phyloP scores from a whole-genome alignment of 768 basidiomycete species.

The Tylopilus sp. region DNA sequence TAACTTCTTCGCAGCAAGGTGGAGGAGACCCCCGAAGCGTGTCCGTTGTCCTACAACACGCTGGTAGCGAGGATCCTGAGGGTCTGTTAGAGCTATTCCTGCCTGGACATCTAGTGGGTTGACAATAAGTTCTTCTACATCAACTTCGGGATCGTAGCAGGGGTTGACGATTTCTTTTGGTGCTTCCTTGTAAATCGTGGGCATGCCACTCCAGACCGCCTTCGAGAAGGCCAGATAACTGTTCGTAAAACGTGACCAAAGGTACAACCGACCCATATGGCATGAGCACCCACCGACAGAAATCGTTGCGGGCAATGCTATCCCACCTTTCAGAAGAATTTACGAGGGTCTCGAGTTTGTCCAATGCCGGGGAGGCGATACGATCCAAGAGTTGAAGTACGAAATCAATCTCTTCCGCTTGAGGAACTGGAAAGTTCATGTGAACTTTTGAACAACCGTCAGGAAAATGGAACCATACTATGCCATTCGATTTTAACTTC shows the following conservation, averaged over 20 bases:
- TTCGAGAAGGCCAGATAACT: conserved; percentile 69
- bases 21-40: conserved; percentile 65
- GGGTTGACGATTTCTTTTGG: conserved; percentile 54
- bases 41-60: conserved; percentile 52
- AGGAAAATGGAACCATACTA: conserved; percentile 36
- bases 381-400: conserved; percentile 72
- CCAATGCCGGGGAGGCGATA: conserved; percentile 63
- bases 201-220: conserved; percentile 74
- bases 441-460: conserved; percentile 11
- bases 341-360: conserved; percentile 63
- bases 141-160: conserved; percentile 57
- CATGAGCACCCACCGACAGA: conserved; percentile 63
- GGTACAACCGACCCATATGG: not conserved
- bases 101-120: conserved; percentile 64
- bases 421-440: conserved; percentile 37
- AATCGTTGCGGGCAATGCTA: conserved; percentile 67
- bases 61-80: conserved; percentile 71
- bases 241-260: conserved; percentile 3
- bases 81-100: conserved; percentile 71
- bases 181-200: conserved; percentile 61
- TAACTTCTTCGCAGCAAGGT: conserved; percentile 62
- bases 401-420: conserved; percentile 66
- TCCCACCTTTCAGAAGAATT: conserved; percentile 56
- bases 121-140: conserved; percentile 69
- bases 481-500: conserved; percentile 91